phyloP scores from a whole-genome alignment of 768 basidiomycete genomes.

The Hirschioporus abietinus region DNA sequence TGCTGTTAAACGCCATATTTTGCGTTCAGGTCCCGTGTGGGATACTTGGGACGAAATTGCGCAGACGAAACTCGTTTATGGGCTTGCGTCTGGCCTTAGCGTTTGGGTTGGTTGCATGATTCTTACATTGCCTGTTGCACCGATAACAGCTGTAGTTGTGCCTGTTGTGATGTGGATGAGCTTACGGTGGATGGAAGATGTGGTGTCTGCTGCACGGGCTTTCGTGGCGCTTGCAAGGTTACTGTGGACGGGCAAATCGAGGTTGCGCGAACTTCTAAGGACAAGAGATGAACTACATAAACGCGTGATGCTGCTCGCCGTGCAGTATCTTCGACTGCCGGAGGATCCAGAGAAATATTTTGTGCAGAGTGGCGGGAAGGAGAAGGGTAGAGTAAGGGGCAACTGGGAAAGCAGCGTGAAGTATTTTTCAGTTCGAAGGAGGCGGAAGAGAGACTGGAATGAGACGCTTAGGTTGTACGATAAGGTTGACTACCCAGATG shows the following conservation, averaged over 20 bases:
- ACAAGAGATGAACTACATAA: slow-evolving; percentile 52
- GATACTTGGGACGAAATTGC: slow-evolving; percentile 90
- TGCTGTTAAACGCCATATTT: slow-evolving; percentile 68
- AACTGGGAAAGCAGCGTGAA: slow-evolving; percentile 64
- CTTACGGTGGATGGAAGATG: slow-evolving; percentile 84
- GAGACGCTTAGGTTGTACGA: slow-evolving; percentile 80
- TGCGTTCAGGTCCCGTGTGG: slow-evolving; percentile 70
- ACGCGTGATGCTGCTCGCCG: slow-evolving; percentile 64
- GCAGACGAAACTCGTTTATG: slow-evolving; percentile 83
- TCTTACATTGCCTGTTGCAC: slow-evolving; percentile 57
- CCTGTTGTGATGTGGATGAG: slow-evolving; percentile 87
- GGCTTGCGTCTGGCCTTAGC: slow-evolving; percentile 63
- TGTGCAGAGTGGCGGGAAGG: slow-evolving; percentile 46
- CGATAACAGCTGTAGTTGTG: slow-evolving; percentile 51
- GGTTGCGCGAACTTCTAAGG: slow-evolving; percentile 48
- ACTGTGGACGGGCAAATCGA: slow-evolving; percentile 53
- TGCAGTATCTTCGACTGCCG: slow-evolving; percentile 54
- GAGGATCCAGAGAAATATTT: slow-evolving; percentile 67
- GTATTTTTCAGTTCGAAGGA: slow-evolving; percentile 74
- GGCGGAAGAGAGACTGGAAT: slow-evolving; percentile 87
- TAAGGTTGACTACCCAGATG: slow-evolving; percentile 70
- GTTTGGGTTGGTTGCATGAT: slow-evolving; percentile 56
- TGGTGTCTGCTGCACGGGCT: slow-evolving; percentile 74
- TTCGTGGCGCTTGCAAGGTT: slow-evolving; percentile 57
- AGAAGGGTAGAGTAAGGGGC: slow-evolving; percentile 67